Percentiles rank a stretch among this genome's conserved stretches.
Conservation (phyloP, 75 land plant genomes). For the Pseudotsuga menziesii region DNA sequence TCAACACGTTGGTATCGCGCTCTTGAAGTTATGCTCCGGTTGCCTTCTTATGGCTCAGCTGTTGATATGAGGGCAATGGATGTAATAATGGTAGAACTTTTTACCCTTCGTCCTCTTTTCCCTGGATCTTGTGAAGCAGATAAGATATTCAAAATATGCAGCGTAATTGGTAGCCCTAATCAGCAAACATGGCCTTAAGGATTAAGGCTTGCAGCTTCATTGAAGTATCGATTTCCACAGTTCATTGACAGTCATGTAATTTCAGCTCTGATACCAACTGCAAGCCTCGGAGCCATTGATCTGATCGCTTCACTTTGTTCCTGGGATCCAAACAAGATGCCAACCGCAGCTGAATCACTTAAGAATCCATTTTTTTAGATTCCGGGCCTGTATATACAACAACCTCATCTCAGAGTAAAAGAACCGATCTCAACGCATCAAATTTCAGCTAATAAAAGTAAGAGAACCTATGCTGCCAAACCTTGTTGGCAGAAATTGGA, state of each 20-base stretch:
- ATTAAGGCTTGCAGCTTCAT: conserved; percentile 54
- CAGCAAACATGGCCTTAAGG: conserved; percentile 62
- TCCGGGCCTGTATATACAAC: no score
- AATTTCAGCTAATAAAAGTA: background rate
- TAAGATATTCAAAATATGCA: conserved; percentile 74
- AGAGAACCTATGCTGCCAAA: background rate
- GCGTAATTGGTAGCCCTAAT: conserved; percentile 68
- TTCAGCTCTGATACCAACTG: conserved; percentile 59
- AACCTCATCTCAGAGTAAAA: no score
- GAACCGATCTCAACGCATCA: background rate
- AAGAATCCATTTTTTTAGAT: no score
- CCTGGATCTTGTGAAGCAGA: conserved; percentile 89
- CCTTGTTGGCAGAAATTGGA: background rate
- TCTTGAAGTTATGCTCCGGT: no score
- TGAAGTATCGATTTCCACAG: conserved; percentile 73
- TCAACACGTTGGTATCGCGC: no score
- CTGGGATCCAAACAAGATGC: no score
- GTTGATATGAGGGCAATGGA: conserved; percentile 75
- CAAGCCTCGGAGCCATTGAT: conserved; percentile 63
- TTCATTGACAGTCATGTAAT: conserved; percentile 52
- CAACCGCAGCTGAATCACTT: no score
- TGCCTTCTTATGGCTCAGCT: no score
- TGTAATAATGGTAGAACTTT: conserved; percentile 27
- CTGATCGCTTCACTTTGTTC: conserved; percentile 36
- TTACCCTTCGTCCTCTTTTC: conserved; percentile 82